Percentiles rank a stretch among this genome's conserved stretches.
Evolutionary conservation across 2,329 filamentous ascomycete species (phyloP).

Genomic region (Polychaeton citri): DNA sequence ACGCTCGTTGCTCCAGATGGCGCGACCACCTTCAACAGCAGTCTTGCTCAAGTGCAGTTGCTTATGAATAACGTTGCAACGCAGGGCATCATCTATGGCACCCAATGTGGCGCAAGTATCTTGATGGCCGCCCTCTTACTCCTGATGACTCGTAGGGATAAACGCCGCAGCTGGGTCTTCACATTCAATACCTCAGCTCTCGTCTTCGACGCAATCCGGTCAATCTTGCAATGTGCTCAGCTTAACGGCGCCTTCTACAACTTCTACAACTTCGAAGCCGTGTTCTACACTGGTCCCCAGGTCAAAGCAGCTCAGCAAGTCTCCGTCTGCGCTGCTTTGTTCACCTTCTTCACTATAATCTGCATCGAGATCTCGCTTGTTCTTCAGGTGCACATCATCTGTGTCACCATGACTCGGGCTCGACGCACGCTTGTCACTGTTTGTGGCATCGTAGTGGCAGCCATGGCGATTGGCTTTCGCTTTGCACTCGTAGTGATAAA

Average conservation of each 20-base stretch:
- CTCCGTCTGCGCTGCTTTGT: slow-evolving; percentile 33
- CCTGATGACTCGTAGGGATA: slow-evolving; percentile 51
- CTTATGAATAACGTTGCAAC: slow-evolving; percentile 35
- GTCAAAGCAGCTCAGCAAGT: slow-evolving; percentile 34
- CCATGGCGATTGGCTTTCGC: slow-evolving; percentile 41
- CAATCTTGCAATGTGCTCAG: slow-evolving; percentile 43
- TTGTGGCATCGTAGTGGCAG: slow-evolving; percentile 35
- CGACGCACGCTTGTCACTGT: slow-evolving; percentile 34
- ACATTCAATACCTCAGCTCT: slow-evolving; percentile 52
- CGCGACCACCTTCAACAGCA: slow-evolving; percentile 28
- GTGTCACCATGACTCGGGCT: slow-evolving; percentile 30
- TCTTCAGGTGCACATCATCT: slow-evolving; percentile 51
- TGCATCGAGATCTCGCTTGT: slow-evolving; percentile 47
- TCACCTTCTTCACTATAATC: slow-evolving; percentile 40
- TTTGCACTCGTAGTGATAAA: slow-evolving; percentile 40
- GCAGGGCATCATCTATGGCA: slow-evolving; percentile 50
- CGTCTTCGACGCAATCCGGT: slow-evolving; percentile 46
- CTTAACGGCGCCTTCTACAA: slow-evolving; percentile 48
- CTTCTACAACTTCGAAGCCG: slow-evolving; percentile 46
- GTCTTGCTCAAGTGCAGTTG: slow-evolving; percentile 31
- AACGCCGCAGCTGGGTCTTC: slow-evolving; percentile 51
- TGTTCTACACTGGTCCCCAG: slow-evolving; percentile 34
- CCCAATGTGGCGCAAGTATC: slow-evolving; percentile 56
- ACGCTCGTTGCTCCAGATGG: slow-evolving; percentile 30
- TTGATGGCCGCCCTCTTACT: slow-evolving; percentile 54